Conservation (phyloP, 1,284 basidiomycete species). For the Mycena sp. region DNA sequence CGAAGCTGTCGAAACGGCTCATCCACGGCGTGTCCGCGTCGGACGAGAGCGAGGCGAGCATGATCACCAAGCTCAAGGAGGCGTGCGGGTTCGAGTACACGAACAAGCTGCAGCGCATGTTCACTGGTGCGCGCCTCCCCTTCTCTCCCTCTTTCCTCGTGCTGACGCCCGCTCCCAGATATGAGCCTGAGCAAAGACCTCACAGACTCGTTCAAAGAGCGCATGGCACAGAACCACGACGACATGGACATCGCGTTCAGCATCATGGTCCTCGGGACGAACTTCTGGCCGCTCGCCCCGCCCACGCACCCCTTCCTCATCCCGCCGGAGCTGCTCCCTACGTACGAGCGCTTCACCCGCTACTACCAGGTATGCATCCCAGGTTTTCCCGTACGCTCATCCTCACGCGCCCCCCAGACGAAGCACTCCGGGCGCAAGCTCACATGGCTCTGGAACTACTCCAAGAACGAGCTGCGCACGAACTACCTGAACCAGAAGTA, state of each 20-base stretch:
- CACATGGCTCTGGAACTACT: conserved; percentile 98
- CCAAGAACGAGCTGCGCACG: conserved; percentile 94
- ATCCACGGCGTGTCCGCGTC: conserved; percentile 96
- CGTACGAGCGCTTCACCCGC: conserved; percentile 92
- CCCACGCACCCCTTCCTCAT: conserved; percentile 89
- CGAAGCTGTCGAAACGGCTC: conserved; percentile 94
- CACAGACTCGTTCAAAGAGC: conserved; percentile 96
- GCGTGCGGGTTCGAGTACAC: conserved; percentile 99
- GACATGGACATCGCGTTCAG: conserved; percentile 91
- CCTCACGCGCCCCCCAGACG: too few species aligned
- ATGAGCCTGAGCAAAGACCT: conserved; percentile 97
- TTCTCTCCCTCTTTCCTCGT: too few species aligned
- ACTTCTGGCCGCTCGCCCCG: conserved; percentile 95
- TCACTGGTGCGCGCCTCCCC: conserved; percentile 73
- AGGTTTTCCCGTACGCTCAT: too few species aligned
- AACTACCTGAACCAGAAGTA: conserved; percentile 96
- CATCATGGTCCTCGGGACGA: conserved; percentile 94
- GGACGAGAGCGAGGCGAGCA: conserved; percentile 97
- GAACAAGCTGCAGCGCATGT: conserved; percentile 98
- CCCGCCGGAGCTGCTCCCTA: conserved; percentile 86
- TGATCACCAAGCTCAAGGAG: conserved; percentile 99
- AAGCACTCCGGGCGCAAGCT: conserved; percentile 96
- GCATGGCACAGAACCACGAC: conserved; percentile 83
- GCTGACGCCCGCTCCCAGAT: conserved; percentile 58
- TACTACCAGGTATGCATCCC: conserved; percentile 97